Conservation (phyloP, 2,329 filamentous ascomycete species). For the Clonostachys byssicola region DNA sequence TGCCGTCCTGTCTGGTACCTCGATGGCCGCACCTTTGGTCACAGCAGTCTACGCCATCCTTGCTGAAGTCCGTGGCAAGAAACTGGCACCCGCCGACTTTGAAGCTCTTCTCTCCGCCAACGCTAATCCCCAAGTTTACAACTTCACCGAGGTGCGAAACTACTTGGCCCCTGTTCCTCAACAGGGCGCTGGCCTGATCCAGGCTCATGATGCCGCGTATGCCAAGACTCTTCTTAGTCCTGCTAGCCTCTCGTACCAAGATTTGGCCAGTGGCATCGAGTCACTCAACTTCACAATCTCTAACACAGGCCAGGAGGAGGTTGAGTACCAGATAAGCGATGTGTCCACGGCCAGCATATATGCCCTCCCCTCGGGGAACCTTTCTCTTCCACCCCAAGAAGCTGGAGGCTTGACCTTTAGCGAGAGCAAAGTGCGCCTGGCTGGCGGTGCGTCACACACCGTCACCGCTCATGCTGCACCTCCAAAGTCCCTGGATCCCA, state of each 20-base stretch:
- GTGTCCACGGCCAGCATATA: slow-evolving; percentile 48
- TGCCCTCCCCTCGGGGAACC: slow-evolving; percentile 22
- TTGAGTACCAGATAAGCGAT: slow-evolving; percentile 49
- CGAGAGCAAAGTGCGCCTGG: slow-evolving; percentile 35
- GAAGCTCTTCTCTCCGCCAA: slow-evolving; percentile 45
- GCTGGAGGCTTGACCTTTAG: slow-evolving; percentile 35
- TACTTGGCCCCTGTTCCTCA: slow-evolving; percentile 52
- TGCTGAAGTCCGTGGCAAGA: slow-evolving; percentile 19
- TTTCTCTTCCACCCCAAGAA: background rate
- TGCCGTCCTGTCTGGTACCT: slow-evolving; percentile 38
- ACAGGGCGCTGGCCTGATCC: slow-evolving; percentile 56
- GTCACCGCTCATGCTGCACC: slow-evolving; percentile 37
- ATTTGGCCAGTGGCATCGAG: slow-evolving; percentile 50
- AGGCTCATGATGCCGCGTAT: slow-evolving; percentile 55
- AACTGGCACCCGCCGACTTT: slow-evolving; percentile 41
- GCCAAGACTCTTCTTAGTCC: slow-evolving; percentile 48
- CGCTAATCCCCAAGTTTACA: slow-evolving; percentile 43
- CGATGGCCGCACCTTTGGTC: slow-evolving; percentile 41
- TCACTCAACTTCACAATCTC: slow-evolving; percentile 48
- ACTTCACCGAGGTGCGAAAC: slow-evolving; percentile 26
- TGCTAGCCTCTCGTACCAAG: slow-evolving; percentile 60
- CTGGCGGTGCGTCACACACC: slow-evolving; percentile 31
- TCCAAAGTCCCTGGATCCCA: slow-evolving; percentile 13
- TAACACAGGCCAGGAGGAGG: slow-evolving; percentile 42
- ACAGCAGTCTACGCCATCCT: slow-evolving; percentile 34